phyloP scores from a whole-genome alignment of 495 filamentous ascomycete species.

The Zalerion maritima region DNA sequence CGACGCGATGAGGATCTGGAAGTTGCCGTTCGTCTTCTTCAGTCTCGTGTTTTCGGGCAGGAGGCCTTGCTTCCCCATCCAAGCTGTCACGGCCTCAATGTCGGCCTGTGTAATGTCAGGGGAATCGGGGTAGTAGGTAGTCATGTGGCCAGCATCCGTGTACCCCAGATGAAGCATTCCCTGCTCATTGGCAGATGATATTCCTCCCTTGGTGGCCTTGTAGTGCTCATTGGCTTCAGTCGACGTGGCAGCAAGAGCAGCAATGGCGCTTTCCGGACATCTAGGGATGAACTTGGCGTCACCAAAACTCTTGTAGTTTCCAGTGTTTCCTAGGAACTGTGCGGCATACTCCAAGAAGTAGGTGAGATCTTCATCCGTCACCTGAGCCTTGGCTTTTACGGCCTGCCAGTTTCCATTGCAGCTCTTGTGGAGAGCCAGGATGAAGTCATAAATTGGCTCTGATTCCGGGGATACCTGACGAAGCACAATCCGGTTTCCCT shows the following conservation, averaged over 20 bases:
- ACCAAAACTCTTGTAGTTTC: conserved; percentile 95
- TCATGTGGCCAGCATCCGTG: conserved; percentile 66
- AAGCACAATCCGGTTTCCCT: conserved; percentile 70
- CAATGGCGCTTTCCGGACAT: conserved; percentile 48
- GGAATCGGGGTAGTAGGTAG: conserved; percentile 85
- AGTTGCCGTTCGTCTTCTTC: conserved; percentile 59
- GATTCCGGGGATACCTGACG: conserved; percentile 86
- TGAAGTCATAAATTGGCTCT: conserved; percentile 82
- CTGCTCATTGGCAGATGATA: conserved; percentile 56
- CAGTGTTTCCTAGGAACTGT: conserved; percentile 78
- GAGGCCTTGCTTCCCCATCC: conserved; percentile 57
- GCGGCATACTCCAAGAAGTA: conserved; percentile 77
- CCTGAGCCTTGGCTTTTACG: conserved; percentile 50
- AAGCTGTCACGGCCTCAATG: conserved; percentile 54
- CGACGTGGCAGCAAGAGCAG: conserved; percentile 52
- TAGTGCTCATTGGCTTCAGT: conserved; percentile 47
- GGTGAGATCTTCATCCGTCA: conserved; percentile 52
- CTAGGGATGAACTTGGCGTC: conserved; percentile 90
- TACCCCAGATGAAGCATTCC: conserved; percentile 77
- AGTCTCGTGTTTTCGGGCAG: conserved; percentile 79
- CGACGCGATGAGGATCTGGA: conserved; percentile 75
- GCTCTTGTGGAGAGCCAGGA: conserved; percentile 60
- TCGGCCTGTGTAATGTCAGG: conserved; percentile 74
- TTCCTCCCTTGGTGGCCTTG: conserved; percentile 51
- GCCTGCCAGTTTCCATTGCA: conserved; percentile 65